phyloP scores from a whole-genome alignment of 2,329 filamentous ascomycete genomes.

The Pseudogymnoascus sp. region DNA sequence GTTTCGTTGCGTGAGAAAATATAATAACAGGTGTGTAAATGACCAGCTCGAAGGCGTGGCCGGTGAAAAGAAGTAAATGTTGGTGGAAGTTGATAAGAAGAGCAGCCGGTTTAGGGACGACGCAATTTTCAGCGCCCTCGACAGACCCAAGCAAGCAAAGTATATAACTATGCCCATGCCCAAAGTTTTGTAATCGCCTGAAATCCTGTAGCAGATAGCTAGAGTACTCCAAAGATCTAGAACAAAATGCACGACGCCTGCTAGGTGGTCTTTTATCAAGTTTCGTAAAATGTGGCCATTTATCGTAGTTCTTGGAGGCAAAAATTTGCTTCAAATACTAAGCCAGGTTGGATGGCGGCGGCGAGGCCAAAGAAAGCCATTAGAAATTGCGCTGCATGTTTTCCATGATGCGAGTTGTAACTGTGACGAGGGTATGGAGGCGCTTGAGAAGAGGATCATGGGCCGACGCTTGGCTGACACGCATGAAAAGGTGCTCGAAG shows the following conservation, averaged over 20 bases:
- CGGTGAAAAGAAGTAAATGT: neutral
- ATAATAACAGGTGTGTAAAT: conserved; percentile 7
- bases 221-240: conserved; percentile 1
- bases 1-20: neutral
- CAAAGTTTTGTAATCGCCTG: neutral
- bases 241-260: conserved; percentile 3
- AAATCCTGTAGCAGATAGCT: neutral
- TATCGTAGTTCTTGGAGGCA: neutral
- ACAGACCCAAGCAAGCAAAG: neutral
- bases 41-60: neutral
- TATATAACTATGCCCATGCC: neutral
- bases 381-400: neutral
- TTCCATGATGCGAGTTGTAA: conserved; percentile 27
- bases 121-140: conserved; percentile 7
- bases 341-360: neutral
- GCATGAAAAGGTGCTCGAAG: conserved; percentile 46
- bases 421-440: conserved; percentile 37
- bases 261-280: conserved; percentile 7
- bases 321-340: neutral
- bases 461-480: conserved; percentile 41
- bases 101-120: neutral
- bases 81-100: neutral
- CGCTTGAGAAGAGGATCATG: conserved; percentile 43
- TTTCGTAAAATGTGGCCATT: conserved; percentile 9
- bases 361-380: neutral